These are phyloP conservation scores for Nectriaceae sp. DNA, from an alignment of 2,329 filamentous ascomycete species.

Conservation along the genomic window DNA sequence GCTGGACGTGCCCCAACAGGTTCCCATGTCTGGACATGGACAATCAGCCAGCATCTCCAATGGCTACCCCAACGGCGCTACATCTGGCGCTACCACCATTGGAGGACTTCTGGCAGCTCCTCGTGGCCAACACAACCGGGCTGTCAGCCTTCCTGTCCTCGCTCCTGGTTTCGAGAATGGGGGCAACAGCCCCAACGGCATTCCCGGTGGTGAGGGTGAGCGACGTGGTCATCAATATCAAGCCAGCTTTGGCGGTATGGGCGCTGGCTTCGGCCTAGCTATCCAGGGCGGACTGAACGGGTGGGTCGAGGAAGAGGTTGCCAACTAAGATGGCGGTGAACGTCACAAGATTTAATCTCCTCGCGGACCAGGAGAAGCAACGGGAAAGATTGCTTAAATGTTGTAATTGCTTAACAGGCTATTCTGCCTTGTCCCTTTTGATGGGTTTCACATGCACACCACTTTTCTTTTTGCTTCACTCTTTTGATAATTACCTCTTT, in stretches of 20 bases:
- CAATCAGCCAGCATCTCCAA: slow-evolving; percentile 68
- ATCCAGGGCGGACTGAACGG: slow-evolving; percentile 66
- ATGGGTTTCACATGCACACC: slow-evolving; percentile 23
- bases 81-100: slow-evolving; percentile 66
- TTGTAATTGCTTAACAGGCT: slow-evolving; percentile 42
- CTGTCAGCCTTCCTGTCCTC: slow-evolving; percentile 81
- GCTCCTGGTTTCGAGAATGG: slow-evolving; percentile 65
- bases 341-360: slow-evolving; percentile 26
- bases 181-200: slow-evolving; percentile 51
- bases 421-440: slow-evolving; percentile 26
- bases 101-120: slow-evolving; percentile 72
- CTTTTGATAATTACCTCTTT: slow-evolving; percentile 36
- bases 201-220: slow-evolving; percentile 51
- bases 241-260: slow-evolving; percentile 62
- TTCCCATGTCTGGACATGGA: slow-evolving; percentile 62
- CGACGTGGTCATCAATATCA: slow-evolving; percentile 68
- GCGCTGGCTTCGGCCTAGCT: slow-evolving; percentile 60
- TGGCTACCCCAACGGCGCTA: slow-evolving; percentile 56
- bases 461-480: slow-evolving; percentile 21
- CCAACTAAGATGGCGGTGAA: slow-evolving; percentile 47
- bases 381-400: slow-evolving; percentile 41
- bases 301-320: slow-evolving; percentile 68
- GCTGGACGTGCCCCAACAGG: slow-evolving; percentile 62
- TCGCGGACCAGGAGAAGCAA: slow-evolving; percentile 21
- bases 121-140: slow-evolving; percentile 70